A percentile compares a stretch with the other conserved stretches of the same genome.
phyloP scores from a whole-genome alignment of 176 grass and related monocot species.

The Otatea glauca region DNA sequence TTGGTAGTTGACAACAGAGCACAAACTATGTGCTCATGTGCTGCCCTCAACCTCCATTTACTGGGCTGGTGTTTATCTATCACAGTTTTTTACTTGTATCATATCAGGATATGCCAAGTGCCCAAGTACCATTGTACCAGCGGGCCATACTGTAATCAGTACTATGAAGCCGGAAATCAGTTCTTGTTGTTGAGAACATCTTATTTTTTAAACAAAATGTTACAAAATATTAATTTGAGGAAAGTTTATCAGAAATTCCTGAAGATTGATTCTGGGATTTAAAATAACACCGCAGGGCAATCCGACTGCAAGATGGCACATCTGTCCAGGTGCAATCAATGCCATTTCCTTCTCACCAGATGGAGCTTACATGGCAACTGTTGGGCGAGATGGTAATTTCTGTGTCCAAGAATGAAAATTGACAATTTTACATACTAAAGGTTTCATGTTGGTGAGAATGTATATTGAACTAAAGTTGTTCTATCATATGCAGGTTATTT shows the following conservation, averaged over 20 bases:
- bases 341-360: constrained; percentile 86
- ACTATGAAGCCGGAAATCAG: background rate
- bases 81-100: background rate
- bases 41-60: background rate
- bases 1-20: constrained; percentile 17
- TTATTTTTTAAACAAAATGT: background rate
- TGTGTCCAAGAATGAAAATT: constrained; percentile 27
- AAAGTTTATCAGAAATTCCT: constrained; percentile 21
- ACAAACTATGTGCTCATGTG: background rate
- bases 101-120: background rate
- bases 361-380: constrained; percentile 81
- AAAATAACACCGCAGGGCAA: constrained; percentile 71
- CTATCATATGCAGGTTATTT: constrained; percentile 74
- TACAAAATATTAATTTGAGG: constrained; percentile 15
- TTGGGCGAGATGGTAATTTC: constrained; percentile 90
- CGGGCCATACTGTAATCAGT: constrained; percentile 16
- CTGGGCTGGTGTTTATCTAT: background rate
- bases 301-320: constrained; percentile 92
- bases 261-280: constrained; percentile 47
- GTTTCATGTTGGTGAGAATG: background rate
- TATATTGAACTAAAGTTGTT: constrained; percentile 41
- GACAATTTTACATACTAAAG: constrained; percentile 21
- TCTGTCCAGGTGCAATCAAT: constrained; percentile 92
- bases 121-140: background rate
- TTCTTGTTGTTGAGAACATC: background rate